Evolutionary conservation across 1,139 yeast genomes (phyloP).

Genomic region (Saccharomyces pastorianus): DNA sequence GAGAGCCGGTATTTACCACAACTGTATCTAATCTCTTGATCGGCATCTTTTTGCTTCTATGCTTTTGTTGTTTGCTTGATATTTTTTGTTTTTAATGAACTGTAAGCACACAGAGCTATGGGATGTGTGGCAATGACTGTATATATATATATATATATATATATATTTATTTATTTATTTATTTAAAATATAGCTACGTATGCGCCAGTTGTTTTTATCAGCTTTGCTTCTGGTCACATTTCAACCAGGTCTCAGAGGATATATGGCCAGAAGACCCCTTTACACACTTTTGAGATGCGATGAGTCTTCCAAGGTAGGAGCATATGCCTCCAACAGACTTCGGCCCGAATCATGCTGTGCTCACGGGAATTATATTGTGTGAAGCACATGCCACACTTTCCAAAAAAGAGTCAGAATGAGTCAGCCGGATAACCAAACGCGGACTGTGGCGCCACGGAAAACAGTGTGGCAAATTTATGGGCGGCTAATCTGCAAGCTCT

Average conservation of each 20-base stretch:
- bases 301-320: not conserved
- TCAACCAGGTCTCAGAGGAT: not conserved
- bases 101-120: not conserved
- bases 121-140: not conserved
- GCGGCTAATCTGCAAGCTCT: not conserved
- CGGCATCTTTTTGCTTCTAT: not conserved
- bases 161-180: not conserved
- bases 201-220: not conserved
- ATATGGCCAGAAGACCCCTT: not conserved
- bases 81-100: not conserved
- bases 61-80: not conserved
- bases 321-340: not conserved
- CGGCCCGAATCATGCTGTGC: not conserved
- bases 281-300: not conserved
- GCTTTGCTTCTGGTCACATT: not conserved
- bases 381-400: not conserved
- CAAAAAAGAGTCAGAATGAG: not conserved
- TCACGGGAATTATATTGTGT: not conserved
- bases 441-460: not conserved
- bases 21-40: slow-evolving; percentile 40
- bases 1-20: slow-evolving; percentile 44
- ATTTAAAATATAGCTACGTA: not conserved
- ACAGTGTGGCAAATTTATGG: not conserved
- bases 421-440: not conserved
- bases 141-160: not conserved